A percentile compares a stretch with the other conserved stretches of the same genome.
phyloP scores from a whole-genome alignment of 768 basidiomycete species.

The Collybia nuda region DNA sequence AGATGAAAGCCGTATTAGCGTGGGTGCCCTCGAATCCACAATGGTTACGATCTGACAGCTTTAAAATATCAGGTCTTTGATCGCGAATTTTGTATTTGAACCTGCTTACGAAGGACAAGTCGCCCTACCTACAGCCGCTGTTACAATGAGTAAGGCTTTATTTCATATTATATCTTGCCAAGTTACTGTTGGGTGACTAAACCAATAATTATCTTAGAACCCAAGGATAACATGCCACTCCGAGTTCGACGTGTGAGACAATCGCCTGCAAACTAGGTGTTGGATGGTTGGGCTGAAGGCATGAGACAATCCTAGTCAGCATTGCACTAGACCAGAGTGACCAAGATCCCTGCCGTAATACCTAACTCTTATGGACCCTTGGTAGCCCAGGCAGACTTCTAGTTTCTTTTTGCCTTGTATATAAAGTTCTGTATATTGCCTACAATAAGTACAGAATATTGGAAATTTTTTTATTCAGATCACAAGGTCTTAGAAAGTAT shows the following conservation, averaged over 20 bases:
- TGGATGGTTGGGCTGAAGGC: no score
- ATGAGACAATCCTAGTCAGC: no score
- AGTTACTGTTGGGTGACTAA: background rate
- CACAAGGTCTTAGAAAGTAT: no score
- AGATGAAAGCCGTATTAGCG: conserved; percentile 43
- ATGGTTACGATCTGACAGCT: background rate
- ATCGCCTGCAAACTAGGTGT: no score
- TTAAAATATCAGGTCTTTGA: conserved; percentile 26
- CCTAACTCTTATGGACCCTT: no score
- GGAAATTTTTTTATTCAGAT: no score
- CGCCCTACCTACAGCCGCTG: conserved; percentile 39
- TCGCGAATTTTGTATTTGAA: conserved; percentile 44
- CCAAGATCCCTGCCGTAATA: no score
- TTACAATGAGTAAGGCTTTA: conserved; percentile 44
- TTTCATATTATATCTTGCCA: background rate
- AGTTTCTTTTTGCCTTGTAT: no score
- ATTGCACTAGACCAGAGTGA: no score
- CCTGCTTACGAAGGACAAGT: conserved; percentile 39
- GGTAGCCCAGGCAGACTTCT: no score
- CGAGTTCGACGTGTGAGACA: conserved; percentile 16
- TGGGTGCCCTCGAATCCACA: conserved; percentile 9
- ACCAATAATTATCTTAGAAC: conserved; percentile 21
- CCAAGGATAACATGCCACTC: conserved; percentile 38
- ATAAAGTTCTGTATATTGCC: no score
- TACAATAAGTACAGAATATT: no score